Base-by-base conservation (phyloP, 2,329 filamentous ascomycete species). In the Talaromyces rugulosus region DNA sequence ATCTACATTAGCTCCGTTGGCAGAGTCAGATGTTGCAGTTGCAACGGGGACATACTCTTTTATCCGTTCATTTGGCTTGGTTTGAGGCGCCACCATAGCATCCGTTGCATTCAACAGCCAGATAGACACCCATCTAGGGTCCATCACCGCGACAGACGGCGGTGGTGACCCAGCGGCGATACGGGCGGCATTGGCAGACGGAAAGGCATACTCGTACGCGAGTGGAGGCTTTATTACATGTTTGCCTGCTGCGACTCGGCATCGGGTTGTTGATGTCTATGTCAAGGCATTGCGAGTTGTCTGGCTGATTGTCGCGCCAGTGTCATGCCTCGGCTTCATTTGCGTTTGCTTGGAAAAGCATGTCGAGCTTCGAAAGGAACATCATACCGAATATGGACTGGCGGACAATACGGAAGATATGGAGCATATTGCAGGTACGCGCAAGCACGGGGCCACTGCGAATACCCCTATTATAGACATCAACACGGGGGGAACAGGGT, bases 1-100 rank as follows among this genome's bases (percentile, higher is more conserved):
- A 28, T n/a, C 58, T 11, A 60, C 27, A 12, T 31, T 60, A 3
- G 27, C 52, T 9, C 52, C 58, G 11, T 52, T 60, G 4, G 18
- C 58, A 18, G 58, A 60, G 28, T 47, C 34, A 7, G 30, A 56
- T 16, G 52, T 60, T 2, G 58, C 52, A 14, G 58, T 60, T 5
- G 58, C 52, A 30, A 60, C 52, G 12, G 52, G 23, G 5, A 60
- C 52, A 34, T 56, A 23, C 6, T 27, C 52, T 51, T 51, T 60
- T 7, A 56, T 60, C 27, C 58, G 52, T 12, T 27, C 34, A 2
- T 60, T 51, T 50, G 58, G 52, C 3, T 27, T 30, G 5, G 47
- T 60, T 6, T 51, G 52, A 52, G 58, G 52, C 16, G 58, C 28
- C 5, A 30, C 58, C 4, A 31, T 56, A 31, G 34, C 52, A 5